Evolutionary conservation across 1,284 basidiomycete genomes (phyloP).

Genomic region (Laetiporus sulphureus): DNA sequence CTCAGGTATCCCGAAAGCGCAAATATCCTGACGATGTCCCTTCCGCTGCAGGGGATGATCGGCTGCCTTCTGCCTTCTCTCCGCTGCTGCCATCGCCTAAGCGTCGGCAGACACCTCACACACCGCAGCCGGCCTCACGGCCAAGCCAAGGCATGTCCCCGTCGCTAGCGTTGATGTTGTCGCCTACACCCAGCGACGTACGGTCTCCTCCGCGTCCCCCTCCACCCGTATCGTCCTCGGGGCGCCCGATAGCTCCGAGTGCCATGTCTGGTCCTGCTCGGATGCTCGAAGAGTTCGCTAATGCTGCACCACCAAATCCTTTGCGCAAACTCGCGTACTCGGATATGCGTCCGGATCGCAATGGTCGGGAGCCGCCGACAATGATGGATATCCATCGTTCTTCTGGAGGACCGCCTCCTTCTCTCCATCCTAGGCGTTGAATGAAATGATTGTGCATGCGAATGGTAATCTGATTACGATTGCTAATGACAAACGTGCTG

Average conservation of each 20-base stretch:
- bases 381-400: too few species aligned
- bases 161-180: constrained; percentile 28
- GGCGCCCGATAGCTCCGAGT: constrained; percentile 11
- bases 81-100: constrained; percentile 17
- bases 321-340: constrained; percentile 5
- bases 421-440: too few species aligned
- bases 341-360: constrained; percentile 2
- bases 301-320: neutral
- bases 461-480: too few species aligned
- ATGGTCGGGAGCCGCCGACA: too few species aligned
- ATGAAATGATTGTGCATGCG: too few species aligned
- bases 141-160: constrained; percentile 22
- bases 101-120: constrained; percentile 18
- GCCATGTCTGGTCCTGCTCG: neutral
- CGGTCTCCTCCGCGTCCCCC: constrained; percentile 18
- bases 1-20: constrained; percentile 32
- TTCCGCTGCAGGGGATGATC: constrained; percentile 16
- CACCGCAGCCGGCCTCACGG: constrained; percentile 15
- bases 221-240: constrained; percentile 9
- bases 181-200: constrained; percentile 19
- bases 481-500: too few species aligned
- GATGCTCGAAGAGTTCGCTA: constrained; percentile 2
- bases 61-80: constrained; percentile 12
- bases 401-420: too few species aligned
- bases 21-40: constrained; percentile 37